Conservation (phyloP, 2,329 filamentous ascomycete genomes). For the Talaromyces sp. region DNA sequence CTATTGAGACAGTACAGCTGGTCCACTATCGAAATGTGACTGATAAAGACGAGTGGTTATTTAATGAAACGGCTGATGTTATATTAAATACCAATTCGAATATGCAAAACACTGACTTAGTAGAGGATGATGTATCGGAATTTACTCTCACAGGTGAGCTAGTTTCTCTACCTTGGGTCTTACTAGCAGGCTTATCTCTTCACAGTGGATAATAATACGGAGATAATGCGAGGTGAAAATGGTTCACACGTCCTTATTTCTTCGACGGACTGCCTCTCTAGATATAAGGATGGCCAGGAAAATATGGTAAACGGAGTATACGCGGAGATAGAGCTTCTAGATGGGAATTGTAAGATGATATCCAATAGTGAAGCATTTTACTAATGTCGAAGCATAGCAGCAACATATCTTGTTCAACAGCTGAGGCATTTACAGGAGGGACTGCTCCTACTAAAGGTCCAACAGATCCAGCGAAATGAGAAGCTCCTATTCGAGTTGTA, state of each 20-base stretch:
- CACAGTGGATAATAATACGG: background rate
- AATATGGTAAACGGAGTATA: background rate
- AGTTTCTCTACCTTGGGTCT: background rate
- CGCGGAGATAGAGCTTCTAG: background rate
- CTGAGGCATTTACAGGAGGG: background rate
- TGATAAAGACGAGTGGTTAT: background rate
- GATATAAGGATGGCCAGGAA: background rate
- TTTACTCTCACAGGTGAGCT: background rate
- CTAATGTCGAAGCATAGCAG: background rate
- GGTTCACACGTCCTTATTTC: background rate
- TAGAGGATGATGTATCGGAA: background rate
- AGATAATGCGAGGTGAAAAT: background rate
- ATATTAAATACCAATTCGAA: background rate
- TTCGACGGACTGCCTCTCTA: background rate
- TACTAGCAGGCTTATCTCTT: background rate
- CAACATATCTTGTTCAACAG: background rate
- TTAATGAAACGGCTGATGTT: background rate
- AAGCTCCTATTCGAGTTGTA: background rate
- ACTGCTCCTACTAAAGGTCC: background rate
- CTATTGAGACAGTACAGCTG: conserved; percentile 1
- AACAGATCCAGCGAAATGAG: background rate
- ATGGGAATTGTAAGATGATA: background rate
- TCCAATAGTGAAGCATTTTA: background rate
- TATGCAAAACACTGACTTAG: background rate
- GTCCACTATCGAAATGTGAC: background rate